Conservation (phyloP, 345 rosid species). For the Populus euphratica region DNA sequence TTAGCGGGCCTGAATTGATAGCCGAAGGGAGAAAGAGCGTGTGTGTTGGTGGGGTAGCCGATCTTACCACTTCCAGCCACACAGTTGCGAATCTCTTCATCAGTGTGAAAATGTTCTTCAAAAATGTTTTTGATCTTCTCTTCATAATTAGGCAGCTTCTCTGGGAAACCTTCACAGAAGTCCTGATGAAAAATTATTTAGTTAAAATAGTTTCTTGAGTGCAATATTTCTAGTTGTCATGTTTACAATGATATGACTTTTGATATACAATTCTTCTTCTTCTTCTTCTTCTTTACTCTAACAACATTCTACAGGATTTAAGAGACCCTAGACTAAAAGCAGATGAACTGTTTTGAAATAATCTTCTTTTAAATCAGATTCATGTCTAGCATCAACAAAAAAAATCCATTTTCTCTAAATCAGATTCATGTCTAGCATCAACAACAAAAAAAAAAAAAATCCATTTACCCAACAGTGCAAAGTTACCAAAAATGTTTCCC, state of each 20-base stretch:
- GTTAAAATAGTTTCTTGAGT: neutral
- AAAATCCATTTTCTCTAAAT: neutral
- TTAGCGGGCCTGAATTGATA: neutral
- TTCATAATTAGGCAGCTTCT: constrained; percentile 82
- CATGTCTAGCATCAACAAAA: no score
- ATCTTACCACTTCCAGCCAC: constrained; percentile 85
- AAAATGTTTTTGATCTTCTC: constrained; percentile 79
- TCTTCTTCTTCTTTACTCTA: neutral
- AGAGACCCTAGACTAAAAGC: neutral
- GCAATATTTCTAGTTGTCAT: neutral
- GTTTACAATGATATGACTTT: neutral
- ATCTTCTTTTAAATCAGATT: neutral
- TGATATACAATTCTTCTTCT: neutral
- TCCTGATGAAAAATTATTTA: constrained; percentile 38
- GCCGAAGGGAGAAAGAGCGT: neutral
- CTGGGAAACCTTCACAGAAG: constrained; percentile 85
- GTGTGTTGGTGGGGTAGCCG: neutral
- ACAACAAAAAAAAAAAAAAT: neutral
- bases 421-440: neutral
- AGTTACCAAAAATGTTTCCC: neutral
- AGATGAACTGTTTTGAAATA: neutral
- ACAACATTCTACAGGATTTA: neutral
- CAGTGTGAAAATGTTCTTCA: constrained; percentile 94
- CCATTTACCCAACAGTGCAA: neutral
- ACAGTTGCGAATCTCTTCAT: constrained; percentile 91